Conservation (phyloP, 2,329 filamentous ascomycete genomes). For the Orbilia javanica region DNA sequence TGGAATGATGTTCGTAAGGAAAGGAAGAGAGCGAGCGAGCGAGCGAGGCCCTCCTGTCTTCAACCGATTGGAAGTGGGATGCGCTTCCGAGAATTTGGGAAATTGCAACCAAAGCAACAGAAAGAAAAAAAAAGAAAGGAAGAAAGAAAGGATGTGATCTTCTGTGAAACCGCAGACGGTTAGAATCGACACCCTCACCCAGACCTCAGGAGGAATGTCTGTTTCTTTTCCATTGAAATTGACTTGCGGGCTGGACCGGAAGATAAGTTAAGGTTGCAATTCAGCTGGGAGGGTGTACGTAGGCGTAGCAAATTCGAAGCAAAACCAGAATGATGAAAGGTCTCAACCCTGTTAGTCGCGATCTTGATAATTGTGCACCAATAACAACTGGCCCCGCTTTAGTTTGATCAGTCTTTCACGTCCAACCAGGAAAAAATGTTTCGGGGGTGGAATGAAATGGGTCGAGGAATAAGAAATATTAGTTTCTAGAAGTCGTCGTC, state of each 20-base stretch:
- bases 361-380: constrained; percentile 5
- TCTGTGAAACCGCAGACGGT: constrained; percentile 34
- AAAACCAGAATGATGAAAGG: constrained; percentile 17
- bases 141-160: constrained; percentile 12
- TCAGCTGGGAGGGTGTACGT: constrained; percentile 12
- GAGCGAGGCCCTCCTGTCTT: constrained; percentile 1
- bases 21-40: constrained; percentile 4
- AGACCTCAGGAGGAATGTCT: constrained; percentile 18
- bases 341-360: constrained; percentile 41
- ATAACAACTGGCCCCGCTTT: constrained; percentile 15
- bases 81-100: constrained; percentile 21
- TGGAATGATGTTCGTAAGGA: constrained; percentile 12
- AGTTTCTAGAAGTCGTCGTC: constrained; percentile 41
- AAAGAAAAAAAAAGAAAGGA: constrained; percentile 15
- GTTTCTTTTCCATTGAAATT: constrained; percentile 43
- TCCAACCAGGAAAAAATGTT: constrained; percentile 7
- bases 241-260: constrained; percentile 30
- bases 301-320: constrained; percentile 15
- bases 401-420: background rate
- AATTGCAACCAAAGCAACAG: constrained; percentile 1
- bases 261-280: constrained; percentile 43
- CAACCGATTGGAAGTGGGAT: constrained; percentile 13
- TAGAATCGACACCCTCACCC: constrained; percentile 36
- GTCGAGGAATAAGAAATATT: constrained; percentile 17
- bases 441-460: background rate